Evolutionary conservation across 164 flowering plant species (phyloP).

Genomic region (Nymphaea thermarum): DNA sequence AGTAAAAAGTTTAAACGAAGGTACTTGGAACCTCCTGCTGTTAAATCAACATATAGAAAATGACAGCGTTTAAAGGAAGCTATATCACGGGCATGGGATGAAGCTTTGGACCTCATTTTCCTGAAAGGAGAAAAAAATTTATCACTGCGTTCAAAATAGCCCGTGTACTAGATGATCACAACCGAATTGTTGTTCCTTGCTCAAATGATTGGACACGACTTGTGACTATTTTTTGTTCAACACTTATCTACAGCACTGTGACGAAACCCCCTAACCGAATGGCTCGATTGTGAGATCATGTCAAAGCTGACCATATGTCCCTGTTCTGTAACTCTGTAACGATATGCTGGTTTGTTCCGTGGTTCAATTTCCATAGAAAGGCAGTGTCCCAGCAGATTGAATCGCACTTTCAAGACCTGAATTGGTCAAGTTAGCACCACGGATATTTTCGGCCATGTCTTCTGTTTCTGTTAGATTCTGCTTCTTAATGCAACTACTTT

Average conservation of each 20-base stretch:
- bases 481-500: conserved; percentile 31
- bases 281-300: neutral
- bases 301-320: neutral
- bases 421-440: neutral
- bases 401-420: neutral
- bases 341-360: neutral
- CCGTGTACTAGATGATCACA: no score
- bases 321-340: neutral
- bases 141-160: no score
- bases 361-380: neutral
- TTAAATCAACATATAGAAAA: no score
- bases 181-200: no score
- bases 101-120: no score
- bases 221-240: no score
- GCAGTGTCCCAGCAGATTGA: neutral
- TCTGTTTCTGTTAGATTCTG: neutral
- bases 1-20: no score
- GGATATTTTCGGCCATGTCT: neutral
- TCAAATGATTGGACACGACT: no score
- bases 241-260: neutral
- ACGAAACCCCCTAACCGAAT: neutral
- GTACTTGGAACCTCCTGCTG: no score
- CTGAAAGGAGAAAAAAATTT: no score
- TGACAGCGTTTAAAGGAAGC: no score
- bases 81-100: no score